Base-by-base conservation (phyloP, 2,329 filamentous ascomycete species). In the Ampelomyces quisqualis region DNA sequence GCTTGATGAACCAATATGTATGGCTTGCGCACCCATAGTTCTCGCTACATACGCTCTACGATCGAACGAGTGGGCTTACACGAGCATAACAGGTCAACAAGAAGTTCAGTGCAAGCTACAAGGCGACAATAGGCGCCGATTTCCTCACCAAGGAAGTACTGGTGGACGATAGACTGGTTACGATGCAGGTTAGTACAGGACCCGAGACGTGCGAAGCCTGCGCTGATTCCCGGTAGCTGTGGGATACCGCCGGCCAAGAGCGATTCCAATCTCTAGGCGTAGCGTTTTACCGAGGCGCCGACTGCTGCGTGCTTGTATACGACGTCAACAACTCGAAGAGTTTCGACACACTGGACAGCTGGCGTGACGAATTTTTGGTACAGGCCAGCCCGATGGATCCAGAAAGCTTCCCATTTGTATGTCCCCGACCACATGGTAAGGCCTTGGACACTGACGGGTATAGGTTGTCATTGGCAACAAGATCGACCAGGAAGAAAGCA, bases 1-100 rank as follows among this genome's bases (percentile, higher is more conserved):
- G 90, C 73, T 84, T 98, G 81, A 98, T 98, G 93, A 98, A 98
- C 77, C 93, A 98, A 97, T 98, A 97, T 88, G 93, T 97, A 83
- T 71, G 87, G 61, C 42, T 5, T 38, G n/a, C n/a, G n/a, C n/a
- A n/a, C n/a, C n/a, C n/a, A n/a, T n/a, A n/a, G n/a, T n/a, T 21
- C 45, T 36, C 24, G 37, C 38, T 2, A 19, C 24, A 34, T 37
- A 26, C 19, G 24, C 21, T 14, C 4, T 4, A 9, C 27, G 8
- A 29, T 5, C 11, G 17, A 5, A 5, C 19, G 10, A 36, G 20
- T 18, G n/a, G 24, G 45, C 55, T 60, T 23, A 59, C 37, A 39
- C 39, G 14, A n/a, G 2, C 4, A 11, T 11, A 17, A 27, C 57
- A 97, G 91, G 91, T 98, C 81, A 98, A 98, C 79, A 98, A 98